Evolutionary conservation across 2,329 filamentous ascomycete genomes (phyloP), one percentile per base, ranked within the genome.

Genomic region (Penicillium decumbens): DNA sequence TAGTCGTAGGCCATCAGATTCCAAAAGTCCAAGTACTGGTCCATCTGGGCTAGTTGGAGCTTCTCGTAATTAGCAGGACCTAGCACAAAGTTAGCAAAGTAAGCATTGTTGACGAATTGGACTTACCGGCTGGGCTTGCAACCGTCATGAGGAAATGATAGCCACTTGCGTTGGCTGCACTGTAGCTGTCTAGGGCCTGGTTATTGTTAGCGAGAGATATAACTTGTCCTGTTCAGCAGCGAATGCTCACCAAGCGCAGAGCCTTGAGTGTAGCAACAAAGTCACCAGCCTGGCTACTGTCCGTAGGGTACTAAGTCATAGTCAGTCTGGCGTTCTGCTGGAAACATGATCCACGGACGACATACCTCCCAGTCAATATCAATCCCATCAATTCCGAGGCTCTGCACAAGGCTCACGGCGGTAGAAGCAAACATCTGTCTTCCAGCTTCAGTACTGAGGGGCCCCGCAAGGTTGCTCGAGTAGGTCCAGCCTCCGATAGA

Each of bases 401-500:
- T 82, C 66, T 87, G 85, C 60, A 97, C 76, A 30, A 96, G 73
- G 20, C 83, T 77, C 1, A 95, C 85, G 29, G 88, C 85, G 25
- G 81, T 82, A 43, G 79, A 75, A 1, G 87, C 88, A 65, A 95
- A 95, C 1, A 56, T 77, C 51, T 74, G 71, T 10, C 88, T 80
- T 6, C 84, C 82, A 5, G 75, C 72, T 0, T 77, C 75, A 0
- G 84, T 85, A 15, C 81, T 81, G 0, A 82, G 82, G 0, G 89
- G 87, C 25, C 72, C 74, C 1, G 81, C 75, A 70, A 96, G 95
- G 73, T 95, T 93, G 68, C 80, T 70, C 3, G 85, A 88, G 66
- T 87, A 89, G 0, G 83, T 87, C 83, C 85, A 92, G 13, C 89
- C 89, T 28, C 89, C 89, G 50, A 93, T 88, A 47, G 86, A 91